Evolutionary conservation across 192 early-diverging fungal genomes (phyloP).

Genomic region (Coemansia sp.): DNA sequence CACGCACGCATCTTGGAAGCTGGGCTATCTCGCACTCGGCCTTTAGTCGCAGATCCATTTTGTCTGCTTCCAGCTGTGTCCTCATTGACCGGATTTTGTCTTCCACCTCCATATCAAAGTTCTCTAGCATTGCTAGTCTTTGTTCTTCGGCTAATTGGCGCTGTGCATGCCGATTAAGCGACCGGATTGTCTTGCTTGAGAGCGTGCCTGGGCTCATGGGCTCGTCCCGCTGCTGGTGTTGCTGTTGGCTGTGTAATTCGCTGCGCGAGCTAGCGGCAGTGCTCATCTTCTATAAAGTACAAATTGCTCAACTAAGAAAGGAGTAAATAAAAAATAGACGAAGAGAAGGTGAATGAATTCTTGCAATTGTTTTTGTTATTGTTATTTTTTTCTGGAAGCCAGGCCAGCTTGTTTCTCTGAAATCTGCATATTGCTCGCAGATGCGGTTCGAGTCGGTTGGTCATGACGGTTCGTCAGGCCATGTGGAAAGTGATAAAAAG

Average conservation of each 20-base stretch:
- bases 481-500: too few relatives aligned
- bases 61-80: slow-evolving; percentile 44
- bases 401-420: too few relatives aligned
- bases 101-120: slow-evolving; percentile 53
- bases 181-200: slow-evolving; percentile 16
- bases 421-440: too few relatives aligned
- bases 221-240: slow-evolving; percentile 9
- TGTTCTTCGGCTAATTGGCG: slow-evolving; percentile 42
- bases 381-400: too few relatives aligned
- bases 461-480: too few relatives aligned
- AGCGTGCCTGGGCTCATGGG: slow-evolving; percentile 20
- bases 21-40: slow-evolving; percentile 52
- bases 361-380: neutral
- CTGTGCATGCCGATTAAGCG: slow-evolving; percentile 19
- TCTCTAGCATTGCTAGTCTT: slow-evolving; percentile 48
- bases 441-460: too few relatives aligned
- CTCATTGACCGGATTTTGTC: slow-evolving; percentile 53
- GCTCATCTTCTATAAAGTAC: slow-evolving; percentile 6
- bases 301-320: neutral
- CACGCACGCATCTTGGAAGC: slow-evolving; percentile 45
- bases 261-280: slow-evolving; percentile 4
- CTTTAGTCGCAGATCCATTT: slow-evolving; percentile 37
- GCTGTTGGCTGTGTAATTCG: slow-evolving; percentile 4
- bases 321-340: neutral
- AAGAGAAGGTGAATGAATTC: neutral